Evolutionary conservation across 345 rosid genomes (phyloP).

Genomic region (Nephelium lappaceum): DNA sequence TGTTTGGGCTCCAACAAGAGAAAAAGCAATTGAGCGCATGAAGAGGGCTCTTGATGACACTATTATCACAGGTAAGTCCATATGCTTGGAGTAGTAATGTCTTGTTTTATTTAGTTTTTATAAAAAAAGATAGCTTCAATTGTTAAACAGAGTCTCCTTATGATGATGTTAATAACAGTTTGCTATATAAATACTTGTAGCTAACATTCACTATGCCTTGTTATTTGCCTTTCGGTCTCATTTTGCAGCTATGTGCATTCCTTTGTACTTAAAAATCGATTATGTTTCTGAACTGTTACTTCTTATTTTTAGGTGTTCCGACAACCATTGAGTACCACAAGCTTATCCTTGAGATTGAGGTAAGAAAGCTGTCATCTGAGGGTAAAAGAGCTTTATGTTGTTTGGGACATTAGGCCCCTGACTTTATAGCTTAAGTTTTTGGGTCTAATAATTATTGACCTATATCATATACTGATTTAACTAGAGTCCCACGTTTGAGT

Average conservation of each 20-base stretch:
- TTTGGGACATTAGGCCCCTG: too few species aligned
- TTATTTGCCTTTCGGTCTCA: not conserved
- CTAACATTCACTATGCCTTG: not conserved
- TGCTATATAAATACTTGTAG: not conserved
- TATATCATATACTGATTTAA: too few species aligned
- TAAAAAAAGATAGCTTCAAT: not conserved
- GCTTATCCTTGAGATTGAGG: constrained; percentile 96
- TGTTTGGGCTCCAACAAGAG: constrained; percentile 99
- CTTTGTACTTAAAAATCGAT: not conserved
- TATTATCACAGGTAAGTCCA: constrained; percentile 66
- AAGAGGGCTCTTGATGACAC: constrained; percentile 98
- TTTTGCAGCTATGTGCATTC: not conserved
- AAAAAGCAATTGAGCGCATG: constrained; percentile 97
- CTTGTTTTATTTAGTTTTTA: not conserved
- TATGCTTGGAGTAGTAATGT: not conserved
- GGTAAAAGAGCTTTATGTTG: too few species aligned
- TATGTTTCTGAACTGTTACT: constrained; percentile 3
- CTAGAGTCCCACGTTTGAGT: too few species aligned
- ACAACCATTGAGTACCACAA: constrained; percentile 95
- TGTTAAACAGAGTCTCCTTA: not conserved
- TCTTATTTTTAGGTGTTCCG: constrained; percentile 72
- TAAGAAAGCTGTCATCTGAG: constrained; percentile 30
- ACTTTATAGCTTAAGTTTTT: too few species aligned
- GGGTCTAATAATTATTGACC: too few species aligned
- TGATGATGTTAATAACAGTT: not conserved